These are phyloP conservation scores for Saccharomycopsis hybrid DNA, from an alignment of 1,139 yeast species.

Conservation along the genomic window DNA sequence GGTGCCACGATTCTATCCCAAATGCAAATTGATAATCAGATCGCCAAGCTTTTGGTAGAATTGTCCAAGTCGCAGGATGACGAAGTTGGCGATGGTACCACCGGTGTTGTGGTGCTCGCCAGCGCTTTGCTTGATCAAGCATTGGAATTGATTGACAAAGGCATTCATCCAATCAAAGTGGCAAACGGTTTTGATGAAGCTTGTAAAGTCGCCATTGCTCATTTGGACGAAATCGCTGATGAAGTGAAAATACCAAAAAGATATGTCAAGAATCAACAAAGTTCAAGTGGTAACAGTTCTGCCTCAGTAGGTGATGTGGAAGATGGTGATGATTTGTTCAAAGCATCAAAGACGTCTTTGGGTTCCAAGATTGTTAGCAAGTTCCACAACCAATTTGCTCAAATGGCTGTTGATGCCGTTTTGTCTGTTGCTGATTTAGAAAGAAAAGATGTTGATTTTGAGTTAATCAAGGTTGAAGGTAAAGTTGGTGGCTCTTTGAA, in stretches of 20 bases:
- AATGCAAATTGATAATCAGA: conserved; percentile 94
- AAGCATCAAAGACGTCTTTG: conserved; percentile 78
- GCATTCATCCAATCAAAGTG: conserved; percentile 93
- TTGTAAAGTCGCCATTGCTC: conserved; percentile 78
- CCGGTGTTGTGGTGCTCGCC: conserved; percentile 96
- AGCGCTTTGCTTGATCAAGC: conserved; percentile 95
- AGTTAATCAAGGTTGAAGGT: conserved; percentile 89
- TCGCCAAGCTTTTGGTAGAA: conserved; percentile 92
- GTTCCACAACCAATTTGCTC: conserved; percentile 87
- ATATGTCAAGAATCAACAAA: conserved; percentile 24
- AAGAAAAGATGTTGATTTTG: conserved; percentile 94
- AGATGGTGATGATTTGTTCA: conserved; percentile 41
- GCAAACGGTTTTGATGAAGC: conserved; percentile 98
- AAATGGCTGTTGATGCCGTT: conserved; percentile 97
- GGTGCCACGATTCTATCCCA: conserved; percentile 96
- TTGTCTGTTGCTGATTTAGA: conserved; percentile 86
- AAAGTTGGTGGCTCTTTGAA: conserved; percentile 92
- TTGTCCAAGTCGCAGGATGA: conserved; percentile 95
- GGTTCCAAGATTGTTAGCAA: conserved; percentile 96
- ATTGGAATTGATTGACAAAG: conserved; percentile 86
- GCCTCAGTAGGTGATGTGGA: conserved; percentile 23
- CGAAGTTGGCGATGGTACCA: conserved; percentile 98
- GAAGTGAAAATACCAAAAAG: conserved; percentile 44
- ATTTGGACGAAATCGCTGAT: conserved; percentile 62
- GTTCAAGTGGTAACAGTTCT: not conserved